Evolutionary conservation across 257 asterid species (phyloP).

Genomic region (Ajuga chamaepitys): DNA sequence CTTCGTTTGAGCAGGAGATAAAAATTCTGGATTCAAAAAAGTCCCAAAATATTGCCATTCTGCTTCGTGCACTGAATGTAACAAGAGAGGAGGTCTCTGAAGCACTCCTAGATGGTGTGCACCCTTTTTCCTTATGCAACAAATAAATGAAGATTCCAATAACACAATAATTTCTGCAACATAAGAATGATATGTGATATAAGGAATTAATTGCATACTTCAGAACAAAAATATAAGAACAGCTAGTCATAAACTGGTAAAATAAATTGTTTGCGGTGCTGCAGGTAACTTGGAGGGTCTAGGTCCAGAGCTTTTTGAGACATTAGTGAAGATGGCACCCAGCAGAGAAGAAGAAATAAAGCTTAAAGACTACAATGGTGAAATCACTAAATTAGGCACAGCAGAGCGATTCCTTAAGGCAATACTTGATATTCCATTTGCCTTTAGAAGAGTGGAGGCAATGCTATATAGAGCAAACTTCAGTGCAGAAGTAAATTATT

Average conservation of each 20-base stretch:
- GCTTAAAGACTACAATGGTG: conserved; percentile 52
- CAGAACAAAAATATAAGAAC: not conserved
- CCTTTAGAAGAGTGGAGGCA: conserved; percentile 85
- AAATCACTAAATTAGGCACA: conserved; percentile 57
- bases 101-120: conserved; percentile 75
- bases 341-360: conserved; percentile 88
- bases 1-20: conserved; percentile 45
- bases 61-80: conserved; percentile 81
- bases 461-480: conserved; percentile 79
- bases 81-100: conserved; percentile 79
- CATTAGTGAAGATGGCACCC: conserved; percentile 94
- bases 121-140: not conserved
- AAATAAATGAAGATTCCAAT: not conserved
- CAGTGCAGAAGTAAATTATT: conserved; percentile 67
- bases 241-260: not conserved
- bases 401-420: conserved; percentile 84
- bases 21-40: conserved; percentile 80
- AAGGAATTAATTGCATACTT: not conserved
- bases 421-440: conserved; percentile 78
- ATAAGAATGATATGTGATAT: not conserved
- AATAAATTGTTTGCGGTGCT: not conserved
- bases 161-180: not conserved
- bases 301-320: conserved; percentile 83
- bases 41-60: conserved; percentile 83
- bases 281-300: conserved; percentile 84